Evolutionary conservation across 108 stramenopile species (phyloP).

Genomic region (Fragilariopsis cylindrus): DNA sequence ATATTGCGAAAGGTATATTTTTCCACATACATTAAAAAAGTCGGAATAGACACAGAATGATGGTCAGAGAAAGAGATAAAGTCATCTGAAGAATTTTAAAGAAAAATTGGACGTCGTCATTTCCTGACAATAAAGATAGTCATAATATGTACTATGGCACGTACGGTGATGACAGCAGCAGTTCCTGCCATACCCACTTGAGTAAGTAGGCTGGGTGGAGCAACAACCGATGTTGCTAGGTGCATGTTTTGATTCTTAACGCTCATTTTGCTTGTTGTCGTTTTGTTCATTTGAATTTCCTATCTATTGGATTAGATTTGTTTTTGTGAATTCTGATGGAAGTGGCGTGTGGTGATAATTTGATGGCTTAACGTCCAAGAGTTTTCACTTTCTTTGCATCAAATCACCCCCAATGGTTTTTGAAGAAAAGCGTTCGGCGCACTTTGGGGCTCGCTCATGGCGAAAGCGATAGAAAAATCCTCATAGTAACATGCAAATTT

Average conservation of each 20-base stretch:
- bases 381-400: too few species aligned
- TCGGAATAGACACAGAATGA: background rate
- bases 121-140: too few species aligned
- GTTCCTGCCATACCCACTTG: constrained; percentile 87
- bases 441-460: too few species aligned
- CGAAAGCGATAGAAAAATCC: too few species aligned
- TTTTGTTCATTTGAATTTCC: too few species aligned
- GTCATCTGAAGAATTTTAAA: background rate
- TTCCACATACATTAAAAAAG: background rate
- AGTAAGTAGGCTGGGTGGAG: constrained; percentile 64
- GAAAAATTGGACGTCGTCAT: background rate
- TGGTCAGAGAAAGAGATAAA: constrained; percentile 5
- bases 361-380: too few species aligned
- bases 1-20: background rate
- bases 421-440: too few species aligned
- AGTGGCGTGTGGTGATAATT: too few species aligned
- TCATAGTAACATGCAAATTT: too few species aligned
- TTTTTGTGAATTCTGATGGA: too few species aligned
- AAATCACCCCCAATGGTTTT: too few species aligned
- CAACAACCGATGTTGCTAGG: constrained; percentile 53
- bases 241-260: constrained; percentile 25
- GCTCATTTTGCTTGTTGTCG: constrained; percentile 24
- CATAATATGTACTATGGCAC: background rate
- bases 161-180: constrained; percentile 84
- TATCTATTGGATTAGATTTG: too few species aligned